Evolutionary conservation across 1,139 yeast genomes (phyloP), one percentile per base, ranked within the genome.

Genomic region (Nadsonia commutata): DNA sequence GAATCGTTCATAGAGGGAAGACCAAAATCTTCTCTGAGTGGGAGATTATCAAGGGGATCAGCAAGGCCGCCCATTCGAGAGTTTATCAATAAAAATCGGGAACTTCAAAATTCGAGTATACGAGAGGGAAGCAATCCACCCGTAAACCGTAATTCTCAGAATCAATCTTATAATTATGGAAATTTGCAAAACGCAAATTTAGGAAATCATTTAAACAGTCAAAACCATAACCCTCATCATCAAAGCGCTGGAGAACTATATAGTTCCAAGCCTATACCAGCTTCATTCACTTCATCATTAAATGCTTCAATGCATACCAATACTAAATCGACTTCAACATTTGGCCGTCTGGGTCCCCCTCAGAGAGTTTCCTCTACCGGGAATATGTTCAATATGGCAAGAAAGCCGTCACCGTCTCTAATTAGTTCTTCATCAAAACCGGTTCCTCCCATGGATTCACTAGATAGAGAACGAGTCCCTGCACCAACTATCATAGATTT

Each of bases 31-130:
- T 37, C 38, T 4, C 6, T 22, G 31, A 38, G 11, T 17, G 37
- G 18, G 33, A 39, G 33, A 11, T 33, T 50, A 16, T 45, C 48
- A 19, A 27, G 46, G 11, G 43, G 36, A 8, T 16, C 45, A 17
- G n/a, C n/a, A n/a, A 38, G 46, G 39, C 52, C 52, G 3, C 41
- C 48, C 9, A 47, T 49, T 37, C 46, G 53, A 5, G 55, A 50
- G 9, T 48, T 51, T 40, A 50, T 50, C 36, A 46, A 48, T 18
- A 51, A 46, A 41, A 41, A 49, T 4, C 44, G 50, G 20, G 49
- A 43, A 31, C 44, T 38, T 3, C 38, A 40, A 31, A 16, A 16
- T 4, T 8, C n/a, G 9, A 27, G 5, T 27, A 16, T 13, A 4
- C 5, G 33, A 27, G 33, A 6, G 23, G 6, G 8, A 6, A 21